A percentile compares a stretch with the other conserved stretches of the same genome.
These are phyloP conservation scores for Hylodesmum podocarpum DNA, from an alignment of 306 rosid species.

Conservation along the genomic window DNA sequence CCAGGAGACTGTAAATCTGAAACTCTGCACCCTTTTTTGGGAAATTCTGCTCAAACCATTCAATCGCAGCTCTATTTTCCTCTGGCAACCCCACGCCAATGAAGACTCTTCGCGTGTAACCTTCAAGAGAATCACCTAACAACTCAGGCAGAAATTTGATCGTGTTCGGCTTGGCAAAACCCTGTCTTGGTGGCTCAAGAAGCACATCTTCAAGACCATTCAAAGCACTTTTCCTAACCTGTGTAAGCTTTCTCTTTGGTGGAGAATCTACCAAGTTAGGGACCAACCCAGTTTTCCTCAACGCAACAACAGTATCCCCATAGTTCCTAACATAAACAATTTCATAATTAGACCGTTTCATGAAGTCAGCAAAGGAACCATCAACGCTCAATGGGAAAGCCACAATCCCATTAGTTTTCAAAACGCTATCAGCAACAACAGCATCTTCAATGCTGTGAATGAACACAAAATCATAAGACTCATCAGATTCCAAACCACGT, in stretches of 20 bases:
- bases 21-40: conserved; percentile 52
- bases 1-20: conserved; percentile 43
- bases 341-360: conserved; percentile 44
- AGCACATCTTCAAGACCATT: conserved; percentile 53
- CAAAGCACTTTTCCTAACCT: conserved; percentile 31
- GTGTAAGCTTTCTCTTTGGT: conserved; percentile 42
- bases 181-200: conserved; percentile 56
- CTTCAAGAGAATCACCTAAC: conserved; percentile 52
- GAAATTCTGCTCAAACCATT: conserved; percentile 56
- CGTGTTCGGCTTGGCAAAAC: conserved; percentile 10
- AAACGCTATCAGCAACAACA: conserved; percentile 49
- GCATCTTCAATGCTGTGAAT: conserved; percentile 41
- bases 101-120: conserved; percentile 47
- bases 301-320: conserved; percentile 49
- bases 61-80: conserved; percentile 34
- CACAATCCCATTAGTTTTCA: conserved; percentile 64
- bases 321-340: conserved; percentile 50
- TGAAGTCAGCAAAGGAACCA: conserved; percentile 38
- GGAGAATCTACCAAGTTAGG: conserved; percentile 26
- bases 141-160: conserved; percentile 60
- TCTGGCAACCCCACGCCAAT: conserved; percentile 43
- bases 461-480: conserved; percentile 59
- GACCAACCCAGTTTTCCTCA: conserved; percentile 43
- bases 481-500: conserved; percentile 37
- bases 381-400: conserved; percentile 49